Evolutionary conservation across 2,329 filamentous ascomycete species (phyloP).

Genomic region (Aspergillus neoniger): DNA sequence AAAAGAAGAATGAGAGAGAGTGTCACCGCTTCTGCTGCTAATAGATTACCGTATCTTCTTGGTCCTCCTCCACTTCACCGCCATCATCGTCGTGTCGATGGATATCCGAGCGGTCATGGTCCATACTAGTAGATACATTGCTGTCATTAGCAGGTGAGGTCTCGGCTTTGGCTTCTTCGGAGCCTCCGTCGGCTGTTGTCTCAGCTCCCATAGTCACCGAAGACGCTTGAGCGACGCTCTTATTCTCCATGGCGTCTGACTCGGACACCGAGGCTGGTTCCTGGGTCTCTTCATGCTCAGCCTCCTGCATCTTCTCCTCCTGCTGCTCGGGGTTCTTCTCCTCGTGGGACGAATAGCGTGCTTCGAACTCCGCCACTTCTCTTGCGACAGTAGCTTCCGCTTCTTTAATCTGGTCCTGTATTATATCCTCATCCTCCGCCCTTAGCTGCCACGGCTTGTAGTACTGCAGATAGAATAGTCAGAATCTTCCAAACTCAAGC

Average conservation of each 20-base stretch:
- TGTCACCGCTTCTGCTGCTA: constrained; percentile 40
- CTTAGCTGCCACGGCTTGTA: constrained; percentile 82
- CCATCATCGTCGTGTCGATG: constrained; percentile 65
- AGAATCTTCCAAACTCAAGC: neutral
- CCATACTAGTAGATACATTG: constrained; percentile 25
- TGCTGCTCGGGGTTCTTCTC: constrained; percentile 17
- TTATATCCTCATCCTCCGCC: constrained; percentile 66
- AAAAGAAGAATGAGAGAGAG: too few relatives aligned
- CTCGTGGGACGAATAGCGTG: constrained; percentile 43
- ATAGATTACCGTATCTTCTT: constrained; percentile 91
- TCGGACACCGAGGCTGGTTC: constrained; percentile 24
- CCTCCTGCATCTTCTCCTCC: constrained; percentile 23
- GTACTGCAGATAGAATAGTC: constrained; percentile 57
- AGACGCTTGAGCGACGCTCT: constrained; percentile 51
- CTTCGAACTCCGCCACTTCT: constrained; percentile 66
- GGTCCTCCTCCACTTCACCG: constrained; percentile 77
- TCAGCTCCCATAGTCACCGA: constrained; percentile 30
- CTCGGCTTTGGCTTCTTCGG: constrained; percentile 20
- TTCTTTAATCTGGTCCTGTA: constrained; percentile 69
- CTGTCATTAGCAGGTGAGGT: constrained; percentile 32
- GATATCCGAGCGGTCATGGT: constrained; percentile 44
- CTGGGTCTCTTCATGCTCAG: constrained; percentile 23
- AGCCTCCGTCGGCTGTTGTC: constrained; percentile 20
- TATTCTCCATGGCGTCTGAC: constrained; percentile 24
- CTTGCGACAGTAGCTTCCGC: constrained; percentile 63